Percentiles rank a stretch among this genome's conserved stretches.
These are phyloP conservation scores for Neofusicoccum cordaticola DNA, from an alignment of 2,329 filamentous ascomycete genomes.

Conservation along the genomic window DNA sequence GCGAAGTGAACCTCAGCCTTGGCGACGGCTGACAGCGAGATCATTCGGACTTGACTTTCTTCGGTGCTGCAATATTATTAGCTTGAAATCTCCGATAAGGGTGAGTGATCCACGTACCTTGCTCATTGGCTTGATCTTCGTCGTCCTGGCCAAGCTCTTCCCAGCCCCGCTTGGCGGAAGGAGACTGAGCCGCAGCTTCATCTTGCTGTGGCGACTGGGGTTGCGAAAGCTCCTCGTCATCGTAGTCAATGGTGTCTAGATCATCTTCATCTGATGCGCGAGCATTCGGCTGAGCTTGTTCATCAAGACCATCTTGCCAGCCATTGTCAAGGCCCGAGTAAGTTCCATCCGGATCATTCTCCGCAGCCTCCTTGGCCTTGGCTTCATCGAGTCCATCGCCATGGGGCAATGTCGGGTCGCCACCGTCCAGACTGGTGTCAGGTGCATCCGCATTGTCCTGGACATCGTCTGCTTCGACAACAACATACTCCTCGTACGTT, in stretches of 20 bases:
- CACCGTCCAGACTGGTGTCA: neutral
- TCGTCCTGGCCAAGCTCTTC: constrained; percentile 19
- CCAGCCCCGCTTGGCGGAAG: constrained; percentile 18
- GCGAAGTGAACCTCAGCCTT: constrained; percentile 6
- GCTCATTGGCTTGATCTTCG: constrained; percentile 9
- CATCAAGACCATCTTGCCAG: constrained; percentile 6
- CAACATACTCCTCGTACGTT: constrained; percentile 5
- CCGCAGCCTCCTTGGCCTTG: constrained; percentile 9
- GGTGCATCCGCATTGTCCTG: neutral
- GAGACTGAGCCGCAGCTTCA: constrained; percentile 3
- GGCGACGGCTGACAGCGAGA: constrained; percentile 1
- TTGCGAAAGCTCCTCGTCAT: constrained; percentile 17
- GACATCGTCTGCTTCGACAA: constrained; percentile 2
- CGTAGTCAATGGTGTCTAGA: constrained; percentile 18
- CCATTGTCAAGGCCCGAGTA: constrained; percentile 13
- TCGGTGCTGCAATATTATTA: constrained; percentile 5
- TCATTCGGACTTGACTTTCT: constrained; percentile 17
- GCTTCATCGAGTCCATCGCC: constrained; percentile 10
- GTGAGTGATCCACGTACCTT: constrained; percentile 14
- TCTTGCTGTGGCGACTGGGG: neutral
- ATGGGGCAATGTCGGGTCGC: neutral
- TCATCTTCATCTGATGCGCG: constrained; percentile 15
- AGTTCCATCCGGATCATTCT: constrained; percentile 16
- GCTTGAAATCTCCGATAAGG: neutral
- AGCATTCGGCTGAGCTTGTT: constrained; percentile 3